Conservation (phyloP, 768 basidiomycete species). For the Neoboletus subvelutipes region DNA sequence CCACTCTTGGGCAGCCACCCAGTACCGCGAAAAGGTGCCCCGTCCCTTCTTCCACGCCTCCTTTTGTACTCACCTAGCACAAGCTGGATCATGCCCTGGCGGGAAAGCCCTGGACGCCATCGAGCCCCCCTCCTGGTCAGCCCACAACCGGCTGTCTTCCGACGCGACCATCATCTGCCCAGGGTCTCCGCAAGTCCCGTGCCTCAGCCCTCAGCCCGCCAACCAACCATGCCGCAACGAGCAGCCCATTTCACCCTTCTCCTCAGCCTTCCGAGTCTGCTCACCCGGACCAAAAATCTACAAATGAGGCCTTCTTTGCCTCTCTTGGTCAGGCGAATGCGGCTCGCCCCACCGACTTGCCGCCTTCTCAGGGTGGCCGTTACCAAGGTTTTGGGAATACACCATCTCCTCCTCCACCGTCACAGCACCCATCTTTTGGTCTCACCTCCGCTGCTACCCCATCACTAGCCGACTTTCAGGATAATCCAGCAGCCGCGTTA, state of each 20-base stretch:
- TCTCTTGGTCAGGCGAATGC: constrained; percentile 82
- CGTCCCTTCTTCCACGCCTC: not conserved
- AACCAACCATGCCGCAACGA: constrained; percentile 54
- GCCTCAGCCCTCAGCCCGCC: constrained; percentile 57
- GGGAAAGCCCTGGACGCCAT: constrained; percentile 77
- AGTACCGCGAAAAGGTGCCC: constrained; percentile 91
- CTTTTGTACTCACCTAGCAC: constrained; percentile 20
- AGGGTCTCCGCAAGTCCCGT: constrained; percentile 86
- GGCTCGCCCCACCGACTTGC: constrained; percentile 69
- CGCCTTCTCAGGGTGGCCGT: constrained; percentile 90
- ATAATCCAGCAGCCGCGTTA: constrained; percentile 81
- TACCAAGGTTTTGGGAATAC: constrained; percentile 93
- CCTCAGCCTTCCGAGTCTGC: constrained; percentile 45
- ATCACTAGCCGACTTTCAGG: constrained; percentile 75
- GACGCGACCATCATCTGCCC: constrained; percentile 67
- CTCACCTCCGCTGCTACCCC: constrained; percentile 83
- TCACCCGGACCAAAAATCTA: constrained; percentile 59
- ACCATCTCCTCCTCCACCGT: constrained; percentile 53
- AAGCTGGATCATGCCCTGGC: constrained; percentile 79
- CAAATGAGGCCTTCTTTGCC: constrained; percentile 88
- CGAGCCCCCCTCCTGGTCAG: constrained; percentile 57
- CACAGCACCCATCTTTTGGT: constrained; percentile 64
- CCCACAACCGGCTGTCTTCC: constrained; percentile 40
- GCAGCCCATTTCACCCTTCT: constrained; percentile 39
- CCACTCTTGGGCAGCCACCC: constrained; percentile 90